Evolutionary conservation across 768 basidiomycete genomes (phyloP).

Genomic region (Macrolepiota albuminosa): DNA sequence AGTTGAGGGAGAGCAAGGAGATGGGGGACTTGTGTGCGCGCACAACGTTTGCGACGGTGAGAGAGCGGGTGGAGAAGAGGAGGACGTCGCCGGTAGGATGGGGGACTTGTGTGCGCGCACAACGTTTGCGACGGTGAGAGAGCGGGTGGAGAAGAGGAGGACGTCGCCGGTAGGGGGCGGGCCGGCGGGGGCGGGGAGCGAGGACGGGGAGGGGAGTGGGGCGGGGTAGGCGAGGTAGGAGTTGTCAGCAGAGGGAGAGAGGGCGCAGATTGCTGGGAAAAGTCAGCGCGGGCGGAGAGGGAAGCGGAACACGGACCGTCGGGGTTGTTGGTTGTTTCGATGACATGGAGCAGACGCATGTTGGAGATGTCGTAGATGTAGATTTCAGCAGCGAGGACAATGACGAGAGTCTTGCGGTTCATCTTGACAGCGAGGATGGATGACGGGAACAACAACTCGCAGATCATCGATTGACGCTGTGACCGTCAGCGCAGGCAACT

Average conservation of each 20-base stretch:
- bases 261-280: constrained; percentile 81
- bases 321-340: constrained; percentile 94
- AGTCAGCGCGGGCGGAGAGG: not conserved
- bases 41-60: constrained; percentile 92
- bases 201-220: constrained; percentile 84
- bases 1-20: constrained; percentile 81
- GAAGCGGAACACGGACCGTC: constrained; percentile 54
- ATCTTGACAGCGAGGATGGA: constrained; percentile 97
- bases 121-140: constrained; percentile 89
- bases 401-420: constrained; percentile 93
- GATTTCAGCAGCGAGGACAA: constrained; percentile 95
- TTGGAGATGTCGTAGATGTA: constrained; percentile 99
- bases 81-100: constrained; percentile 90
- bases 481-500: too few relatives aligned
- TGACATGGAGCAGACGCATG: constrained; percentile 95
- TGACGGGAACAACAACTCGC: constrained; percentile 96
- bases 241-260: constrained; percentile 89
- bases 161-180: constrained; percentile 71
- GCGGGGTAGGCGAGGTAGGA: constrained; percentile 97
- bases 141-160: constrained; percentile 89
- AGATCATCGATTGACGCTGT: constrained; percentile 96
- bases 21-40: constrained; percentile 96
- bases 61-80: constrained; percentile 88
- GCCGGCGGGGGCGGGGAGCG: constrained; percentile 51
- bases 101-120: constrained; percentile 97